These are phyloP conservation scores for Fusarium luffae DNA, from an alignment of 2,329 filamentous ascomycete genomes.

Conservation along the genomic window DNA sequence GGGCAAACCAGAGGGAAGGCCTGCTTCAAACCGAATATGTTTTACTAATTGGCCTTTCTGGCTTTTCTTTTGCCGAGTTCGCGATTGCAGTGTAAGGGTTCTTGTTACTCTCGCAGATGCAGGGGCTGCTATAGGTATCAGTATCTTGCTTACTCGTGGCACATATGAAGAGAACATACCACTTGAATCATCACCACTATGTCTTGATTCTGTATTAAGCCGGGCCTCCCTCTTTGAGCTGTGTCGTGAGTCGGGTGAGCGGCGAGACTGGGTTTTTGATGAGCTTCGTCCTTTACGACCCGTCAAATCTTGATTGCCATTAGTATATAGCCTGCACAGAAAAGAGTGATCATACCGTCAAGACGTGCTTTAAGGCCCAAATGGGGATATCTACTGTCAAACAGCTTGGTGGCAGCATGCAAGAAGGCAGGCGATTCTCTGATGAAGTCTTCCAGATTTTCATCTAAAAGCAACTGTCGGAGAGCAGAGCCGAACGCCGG, in stretches of 20 bases:
- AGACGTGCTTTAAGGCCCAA: slow-evolving; percentile 19
- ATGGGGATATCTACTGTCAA: slow-evolving; percentile 33
- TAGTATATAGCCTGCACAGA: background rate
- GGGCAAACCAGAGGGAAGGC: background rate
- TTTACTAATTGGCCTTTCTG: background rate
- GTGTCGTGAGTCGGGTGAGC: background rate
- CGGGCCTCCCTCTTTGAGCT: slow-evolving; percentile 5
- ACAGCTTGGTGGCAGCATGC: slow-evolving; percentile 28
- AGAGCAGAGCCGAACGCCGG: slow-evolving; percentile 23
- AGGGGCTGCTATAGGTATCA: background rate
- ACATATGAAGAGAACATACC: background rate
- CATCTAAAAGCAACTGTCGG: slow-evolving; percentile 17
- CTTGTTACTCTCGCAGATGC: slow-evolving; percentile 1
- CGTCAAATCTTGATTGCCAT: slow-evolving; percentile 5
- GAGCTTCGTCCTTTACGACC: background rate
- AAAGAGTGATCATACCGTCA: slow-evolving; percentile 17
- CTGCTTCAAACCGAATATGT: background rate
- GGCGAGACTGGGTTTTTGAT: background rate
- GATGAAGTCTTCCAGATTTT: slow-evolving; percentile 40
- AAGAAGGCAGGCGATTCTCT: slow-evolving; percentile 20
- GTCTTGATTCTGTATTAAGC: background rate
- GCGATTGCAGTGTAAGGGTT: slow-evolving; percentile 8
- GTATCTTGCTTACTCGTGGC: background rate
- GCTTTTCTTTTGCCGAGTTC: background rate
- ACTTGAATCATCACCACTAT: background rate